phyloP scores from a whole-genome alignment of 768 basidiomycete genomes.

The Paxillus ammoniavirescens region DNA sequence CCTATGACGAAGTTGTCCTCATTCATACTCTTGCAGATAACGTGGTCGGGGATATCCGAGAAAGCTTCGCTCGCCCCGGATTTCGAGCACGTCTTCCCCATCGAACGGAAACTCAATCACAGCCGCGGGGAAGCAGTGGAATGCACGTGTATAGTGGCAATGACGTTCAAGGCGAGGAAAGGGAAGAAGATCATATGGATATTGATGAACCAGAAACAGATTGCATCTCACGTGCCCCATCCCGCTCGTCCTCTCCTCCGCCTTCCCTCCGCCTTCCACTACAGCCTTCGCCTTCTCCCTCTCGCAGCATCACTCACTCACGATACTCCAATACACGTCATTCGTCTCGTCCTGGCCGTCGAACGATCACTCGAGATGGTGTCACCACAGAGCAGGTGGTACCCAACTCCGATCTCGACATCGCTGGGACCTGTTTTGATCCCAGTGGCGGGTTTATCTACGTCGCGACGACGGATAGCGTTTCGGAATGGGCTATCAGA shows the following conservation, averaged over 20 bases:
- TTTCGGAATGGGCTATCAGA: constrained; percentile 77
- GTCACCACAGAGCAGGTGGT: constrained; percentile 8
- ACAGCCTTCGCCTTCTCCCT: constrained; percentile 22
- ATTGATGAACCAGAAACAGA: constrained; percentile 51
- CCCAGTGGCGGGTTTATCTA: constrained; percentile 67
- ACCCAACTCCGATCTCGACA: constrained; percentile 38
- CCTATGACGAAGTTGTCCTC: constrained; percentile 49
- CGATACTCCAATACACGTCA: constrained; percentile 20
- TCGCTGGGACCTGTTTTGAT: constrained; percentile 76
- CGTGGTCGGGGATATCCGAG: constrained; percentile 55
- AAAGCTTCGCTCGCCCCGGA: constrained; percentile 50
- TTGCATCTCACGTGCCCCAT: constrained; percentile 51
- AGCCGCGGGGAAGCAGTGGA: constrained; percentile 16
- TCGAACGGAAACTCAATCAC: constrained; percentile 23
- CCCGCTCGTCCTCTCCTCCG: constrained; percentile 48
- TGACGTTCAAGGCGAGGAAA: constrained; percentile 25
- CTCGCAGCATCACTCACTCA: constrained; percentile 17
- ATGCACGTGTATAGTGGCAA: constrained; percentile 17
- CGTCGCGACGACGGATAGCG: constrained; percentile 58
- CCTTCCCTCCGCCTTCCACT: constrained; percentile 33
- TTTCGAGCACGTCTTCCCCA: constrained; percentile 35
- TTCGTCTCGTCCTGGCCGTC: constrained; percentile 16
- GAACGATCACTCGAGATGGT: constrained; percentile 12
- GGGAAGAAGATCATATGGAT: constrained; percentile 46
- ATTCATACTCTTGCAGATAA: constrained; percentile 56